Conservation (phyloP, 306 rosid genomes). For the Adenanthera pavonina region DNA sequence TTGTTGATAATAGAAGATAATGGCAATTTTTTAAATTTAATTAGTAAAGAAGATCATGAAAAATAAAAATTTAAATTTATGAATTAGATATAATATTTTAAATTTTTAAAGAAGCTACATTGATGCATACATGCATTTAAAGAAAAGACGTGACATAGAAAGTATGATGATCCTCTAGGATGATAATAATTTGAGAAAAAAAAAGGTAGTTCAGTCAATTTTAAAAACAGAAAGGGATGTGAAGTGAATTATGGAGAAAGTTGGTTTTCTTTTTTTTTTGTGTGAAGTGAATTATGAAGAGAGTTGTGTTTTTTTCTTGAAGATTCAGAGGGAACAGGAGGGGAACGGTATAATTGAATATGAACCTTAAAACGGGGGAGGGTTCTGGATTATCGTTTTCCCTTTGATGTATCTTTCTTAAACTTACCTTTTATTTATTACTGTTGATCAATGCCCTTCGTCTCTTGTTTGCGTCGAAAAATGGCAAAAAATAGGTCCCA, state of each 20-base stretch:
- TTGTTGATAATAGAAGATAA: background rate
- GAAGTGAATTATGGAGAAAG: too few species aligned
- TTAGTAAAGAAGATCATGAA: background rate
- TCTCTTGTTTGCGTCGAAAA: constrained; percentile 30
- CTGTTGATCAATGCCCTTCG: constrained; percentile 30
- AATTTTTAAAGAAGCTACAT: too few species aligned
- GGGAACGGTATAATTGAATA: background rate
- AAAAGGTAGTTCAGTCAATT: background rate
- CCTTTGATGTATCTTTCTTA: background rate
- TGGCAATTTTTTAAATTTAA: background rate
- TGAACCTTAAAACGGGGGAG: background rate
- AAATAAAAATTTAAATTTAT: background rate
- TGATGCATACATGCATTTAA: too few species aligned
- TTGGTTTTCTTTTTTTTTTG: too few species aligned
- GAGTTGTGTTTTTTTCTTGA: too few species aligned
- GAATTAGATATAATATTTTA: background rate
- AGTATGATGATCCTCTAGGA: background rate
- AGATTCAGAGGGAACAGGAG: too few species aligned
- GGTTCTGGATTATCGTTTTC: constrained; percentile 12
- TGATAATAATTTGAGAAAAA: background rate
- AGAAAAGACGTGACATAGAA: background rate
- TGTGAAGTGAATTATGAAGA: too few species aligned
- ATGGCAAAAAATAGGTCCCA: constrained; percentile 44
- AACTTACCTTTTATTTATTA: constrained; percentile 7
- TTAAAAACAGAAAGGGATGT: background rate